Base-by-base conservation (phyloP, 2,329 filamentous ascomycete genomes). In the Cryphonectria radicalis region DNA sequence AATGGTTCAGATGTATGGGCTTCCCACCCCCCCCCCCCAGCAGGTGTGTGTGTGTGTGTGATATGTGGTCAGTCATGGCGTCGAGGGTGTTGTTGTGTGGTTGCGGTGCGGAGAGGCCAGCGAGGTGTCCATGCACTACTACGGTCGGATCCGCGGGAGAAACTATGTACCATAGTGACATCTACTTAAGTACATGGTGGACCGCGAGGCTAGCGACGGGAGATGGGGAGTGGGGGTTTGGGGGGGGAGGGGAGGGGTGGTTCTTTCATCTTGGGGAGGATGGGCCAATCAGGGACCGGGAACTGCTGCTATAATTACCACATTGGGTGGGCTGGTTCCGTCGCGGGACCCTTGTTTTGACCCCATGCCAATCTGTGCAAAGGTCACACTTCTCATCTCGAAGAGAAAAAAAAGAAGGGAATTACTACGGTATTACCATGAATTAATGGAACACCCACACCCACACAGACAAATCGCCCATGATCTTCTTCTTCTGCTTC, bases 301-400 rank as follows among this genome's bases (percentile, higher is more conserved):
- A 55, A 55, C 7, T 14, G 63, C n/a, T 66, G 53, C 63, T 66
- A 66, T 35, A 66, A 66, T 66, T 66, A 66, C 63, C 63, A 50
- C 42, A 65, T 46, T 65, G 25, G n/a, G 63, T 25, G 62, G 43
- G 25, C 17, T 42, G 42, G 40, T 17, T 28, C 37, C 37, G 43
- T 17, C 25, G 25, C 25, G 55, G 55, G 13, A 28, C 55, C 55
- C 25, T 5, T 32, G 55, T 5, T 4, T 14, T 1, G 40, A 17
- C 62, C n/a, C n/a, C n/a, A 19, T 28, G 25, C 43, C 14, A n/a
- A 40, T 66, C 46, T 35, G 43, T 11, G 63, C 46, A 7, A n/a
- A 53, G n/a, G 40, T 55, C 19, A 50, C 46, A 40, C 22, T n/a
- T 32, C 55, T 32, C 55, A 57, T 57, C 55, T 50, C 46, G 19